Evolutionary conservation across 2,329 filamentous ascomycete genomes (phyloP), one percentile per base, ranked within the genome.

Genomic region (Bipolaris zeicola): DNA sequence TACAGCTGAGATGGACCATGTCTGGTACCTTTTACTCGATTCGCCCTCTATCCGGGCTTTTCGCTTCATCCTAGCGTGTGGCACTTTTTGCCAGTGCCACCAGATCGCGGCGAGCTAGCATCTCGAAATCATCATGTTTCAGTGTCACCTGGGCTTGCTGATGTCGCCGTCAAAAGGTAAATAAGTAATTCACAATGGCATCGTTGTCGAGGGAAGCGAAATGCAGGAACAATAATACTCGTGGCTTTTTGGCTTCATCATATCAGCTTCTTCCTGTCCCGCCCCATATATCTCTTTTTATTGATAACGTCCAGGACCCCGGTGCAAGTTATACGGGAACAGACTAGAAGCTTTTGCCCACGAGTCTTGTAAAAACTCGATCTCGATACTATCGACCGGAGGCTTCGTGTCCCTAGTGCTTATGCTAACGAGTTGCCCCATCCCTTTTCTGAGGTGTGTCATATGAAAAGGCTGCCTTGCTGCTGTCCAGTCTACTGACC

Each of bases 1-100:
- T 55, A 50, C 66, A 75, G 73, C 73, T 75, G 73, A 75, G 67
- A 62, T 60, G 60, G 62, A 67, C 66, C 65, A 68, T 63, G 52
- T 42, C 33, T 47, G 49, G 57, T 60, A 58, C 59, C 63, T 33
- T 54, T 45, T 48, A 39, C 45, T 57, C 41, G 33, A 41, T 54
- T 38, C 60, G 61, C 62, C 64, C 57, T 68, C 26, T 71, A 11
- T 68, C 61, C 60, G 58, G 58, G 63, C 57, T 63, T 59, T 60
- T 60, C 54, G 63, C 66, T 67, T 62, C 62, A 60, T 60, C 57
- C 50, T 50, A 44, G 41, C 41, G 41, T 16, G 49, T 51, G 36
- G 14, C 38, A 42, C 24, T 42, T 31, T 31, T 20, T 20, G 36
- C 39, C 46, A 55, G 63, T 52, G 45, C 59, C 61, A 57, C 58